phyloP scores from a whole-genome alignment of 2,329 filamentous ascomycete genomes.

The Ophiostoma novo-ulmi region DNA sequence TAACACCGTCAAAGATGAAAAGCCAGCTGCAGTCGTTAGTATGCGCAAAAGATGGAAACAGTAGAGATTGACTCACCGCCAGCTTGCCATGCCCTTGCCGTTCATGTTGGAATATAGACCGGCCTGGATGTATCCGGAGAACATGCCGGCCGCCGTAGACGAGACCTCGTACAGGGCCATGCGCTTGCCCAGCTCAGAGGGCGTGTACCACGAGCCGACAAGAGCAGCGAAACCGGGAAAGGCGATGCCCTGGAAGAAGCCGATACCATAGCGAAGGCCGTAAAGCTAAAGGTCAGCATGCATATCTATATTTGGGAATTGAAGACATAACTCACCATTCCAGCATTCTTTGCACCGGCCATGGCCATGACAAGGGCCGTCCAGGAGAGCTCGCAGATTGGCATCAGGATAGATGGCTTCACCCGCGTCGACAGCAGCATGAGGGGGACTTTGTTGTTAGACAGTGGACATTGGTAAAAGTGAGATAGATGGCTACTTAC shows the following conservation, averaged over 20 bases:
- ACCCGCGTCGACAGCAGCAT: background rate
- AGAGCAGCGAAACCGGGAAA: background rate
- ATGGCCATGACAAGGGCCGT: background rate
- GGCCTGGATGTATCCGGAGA: background rate
- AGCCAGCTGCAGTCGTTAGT: background rate
- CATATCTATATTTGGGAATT: background rate
- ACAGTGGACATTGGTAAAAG: too few species aligned
- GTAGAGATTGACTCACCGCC: background rate
- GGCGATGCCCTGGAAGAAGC: background rate
- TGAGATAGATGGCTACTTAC: background rate
- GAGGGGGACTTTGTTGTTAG: background rate
- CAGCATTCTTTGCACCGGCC: background rate
- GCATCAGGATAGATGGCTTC: background rate
- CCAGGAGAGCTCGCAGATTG: background rate
- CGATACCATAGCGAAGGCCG: background rate
- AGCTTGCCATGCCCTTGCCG: background rate
- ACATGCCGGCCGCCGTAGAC: background rate
- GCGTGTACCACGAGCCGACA: background rate
- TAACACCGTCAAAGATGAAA: background rate
- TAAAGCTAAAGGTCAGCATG: background rate
- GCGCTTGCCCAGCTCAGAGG: background rate
- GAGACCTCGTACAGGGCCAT: conserved; percentile 5
- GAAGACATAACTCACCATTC: background rate
- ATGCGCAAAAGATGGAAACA: too few species aligned
- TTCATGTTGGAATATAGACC: background rate